A percentile compares a stretch with the other conserved stretches of the same genome.
Conservation (phyloP, 2,329 filamentous ascomycete species). For the Penicillium sp. region DNA sequence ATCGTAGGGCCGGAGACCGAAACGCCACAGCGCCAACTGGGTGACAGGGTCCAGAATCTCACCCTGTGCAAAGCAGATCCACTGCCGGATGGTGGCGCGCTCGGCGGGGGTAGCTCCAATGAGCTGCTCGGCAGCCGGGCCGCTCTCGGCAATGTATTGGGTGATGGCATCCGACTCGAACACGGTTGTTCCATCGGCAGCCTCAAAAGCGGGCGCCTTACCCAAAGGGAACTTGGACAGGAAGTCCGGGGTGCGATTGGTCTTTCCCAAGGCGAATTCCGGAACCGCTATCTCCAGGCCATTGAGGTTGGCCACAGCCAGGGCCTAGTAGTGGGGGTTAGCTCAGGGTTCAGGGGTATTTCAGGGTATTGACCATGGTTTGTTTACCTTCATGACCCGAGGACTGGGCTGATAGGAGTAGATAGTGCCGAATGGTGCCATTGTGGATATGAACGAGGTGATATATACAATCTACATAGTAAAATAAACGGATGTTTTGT, state of each 20-base stretch:
- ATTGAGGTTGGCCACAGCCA: slow-evolving; percentile 39
- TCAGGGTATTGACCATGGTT: too few relatives aligned
- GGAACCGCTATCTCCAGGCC: slow-evolving; percentile 28
- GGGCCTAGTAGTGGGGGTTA: slow-evolving; percentile 18
- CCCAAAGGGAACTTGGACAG: slow-evolving; percentile 53
- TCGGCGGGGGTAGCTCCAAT: slow-evolving; percentile 44
- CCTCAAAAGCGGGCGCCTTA: slow-evolving; percentile 52
- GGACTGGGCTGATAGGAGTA: slow-evolving; percentile 23
- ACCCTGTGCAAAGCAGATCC: slow-evolving; percentile 45
- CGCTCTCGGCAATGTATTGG: slow-evolving; percentile 48
- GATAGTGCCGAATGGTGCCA: slow-evolving; percentile 27
- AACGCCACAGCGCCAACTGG: slow-evolving; percentile 20
- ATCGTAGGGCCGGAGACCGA: slow-evolving; percentile 22
- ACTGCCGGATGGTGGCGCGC: slow-evolving; percentile 46
- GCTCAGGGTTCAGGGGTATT: neutral
- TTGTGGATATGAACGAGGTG: slow-evolving; percentile 16
- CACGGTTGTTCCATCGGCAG: slow-evolving; percentile 48
- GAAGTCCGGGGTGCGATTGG: slow-evolving; percentile 49
- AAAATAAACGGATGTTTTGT: neutral
- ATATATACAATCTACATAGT: neutral
- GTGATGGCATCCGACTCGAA: slow-evolving; percentile 50
- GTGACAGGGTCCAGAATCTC: slow-evolving; percentile 23
- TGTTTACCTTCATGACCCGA: slow-evolving; percentile 23
- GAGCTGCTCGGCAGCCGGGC: slow-evolving; percentile 47
- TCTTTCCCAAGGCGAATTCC: slow-evolving; percentile 44